These are phyloP conservation scores for Solanum sejunctum DNA, from an alignment of 257 asterid genomes.

Conservation along the genomic window DNA sequence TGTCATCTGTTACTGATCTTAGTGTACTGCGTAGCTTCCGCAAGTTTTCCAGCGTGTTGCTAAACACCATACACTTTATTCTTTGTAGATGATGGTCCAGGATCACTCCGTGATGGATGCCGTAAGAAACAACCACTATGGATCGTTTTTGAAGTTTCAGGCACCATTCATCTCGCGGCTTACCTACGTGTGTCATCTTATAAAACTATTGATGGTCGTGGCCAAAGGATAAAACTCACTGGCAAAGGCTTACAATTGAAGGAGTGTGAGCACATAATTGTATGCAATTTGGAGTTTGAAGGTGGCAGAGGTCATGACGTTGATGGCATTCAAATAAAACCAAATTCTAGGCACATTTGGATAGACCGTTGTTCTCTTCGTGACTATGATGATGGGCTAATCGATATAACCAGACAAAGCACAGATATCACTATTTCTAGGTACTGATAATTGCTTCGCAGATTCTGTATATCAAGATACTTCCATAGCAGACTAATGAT, in stretches of 20 bases:
- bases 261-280: conserved; percentile 71
- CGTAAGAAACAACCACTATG: conserved; percentile 72
- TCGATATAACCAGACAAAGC: conserved; percentile 84
- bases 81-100: conserved; percentile 77
- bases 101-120: conserved; percentile 82
- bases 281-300: conserved; percentile 76
- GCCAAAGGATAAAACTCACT: conserved; percentile 61
- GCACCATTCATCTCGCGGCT: conserved; percentile 64
- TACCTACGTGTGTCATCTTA: conserved; percentile 60
- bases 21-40: not conserved
- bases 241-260: conserved; percentile 83
- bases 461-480: not conserved
- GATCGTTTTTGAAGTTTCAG: conserved; percentile 79
- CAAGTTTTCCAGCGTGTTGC: not conserved
- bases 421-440: conserved; percentile 83
- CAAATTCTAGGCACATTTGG: conserved; percentile 87
- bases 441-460: conserved; percentile 8
- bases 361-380: conserved; percentile 84
- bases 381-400: conserved; percentile 84
- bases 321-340: conserved; percentile 91
- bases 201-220: conserved; percentile 90
- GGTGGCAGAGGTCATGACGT: conserved; percentile 89
- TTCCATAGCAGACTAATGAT: not conserved
- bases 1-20: not conserved
- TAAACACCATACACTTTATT: not conserved